These are phyloP conservation scores for Seiridium unicorne DNA, from an alignment of 2,329 filamentous ascomycete genomes.

Conservation along the genomic window DNA sequence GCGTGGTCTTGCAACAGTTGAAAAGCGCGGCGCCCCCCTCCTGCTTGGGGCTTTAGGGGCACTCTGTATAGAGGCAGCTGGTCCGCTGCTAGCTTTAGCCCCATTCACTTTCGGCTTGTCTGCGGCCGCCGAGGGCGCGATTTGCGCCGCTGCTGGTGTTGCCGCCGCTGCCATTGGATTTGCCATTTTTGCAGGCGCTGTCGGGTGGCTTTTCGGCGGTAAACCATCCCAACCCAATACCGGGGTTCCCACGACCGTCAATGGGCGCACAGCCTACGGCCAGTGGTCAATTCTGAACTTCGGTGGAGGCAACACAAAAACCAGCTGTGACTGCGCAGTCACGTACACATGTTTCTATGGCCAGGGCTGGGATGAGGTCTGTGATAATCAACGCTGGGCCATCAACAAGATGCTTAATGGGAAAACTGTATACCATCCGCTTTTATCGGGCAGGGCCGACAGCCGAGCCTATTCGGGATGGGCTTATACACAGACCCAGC, in stretches of 20 bases:
- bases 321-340: slow-evolving; percentile 13
- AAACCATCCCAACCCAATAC: background rate
- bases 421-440: background rate
- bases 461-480: background rate
- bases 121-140: background rate
- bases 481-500: background rate
- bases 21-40: too few relatives aligned
- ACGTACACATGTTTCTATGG: slow-evolving; percentile 16
- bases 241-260: slow-evolving; percentile 5
- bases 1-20: background rate
- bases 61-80: background rate
- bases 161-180: slow-evolving; percentile 4
- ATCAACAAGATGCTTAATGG: slow-evolving; percentile 13
- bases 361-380: slow-evolving; percentile 16
- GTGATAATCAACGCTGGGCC: slow-evolving; percentile 17
- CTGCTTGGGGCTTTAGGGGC: too few relatives aligned
- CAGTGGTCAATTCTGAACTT: slow-evolving; percentile 8
- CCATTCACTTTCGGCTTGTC: background rate
- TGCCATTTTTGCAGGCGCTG: background rate
- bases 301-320: background rate
- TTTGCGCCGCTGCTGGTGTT: slow-evolving; percentile 5
- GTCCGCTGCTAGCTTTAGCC: background rate
- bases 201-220: background rate
- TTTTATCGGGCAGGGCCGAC: background rate
- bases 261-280: background rate